Percentiles rank a stretch among this genome's conserved stretches.
Conservation (phyloP, 2,329 filamentous ascomycete genomes). For the Pyricularia sp. region DNA sequence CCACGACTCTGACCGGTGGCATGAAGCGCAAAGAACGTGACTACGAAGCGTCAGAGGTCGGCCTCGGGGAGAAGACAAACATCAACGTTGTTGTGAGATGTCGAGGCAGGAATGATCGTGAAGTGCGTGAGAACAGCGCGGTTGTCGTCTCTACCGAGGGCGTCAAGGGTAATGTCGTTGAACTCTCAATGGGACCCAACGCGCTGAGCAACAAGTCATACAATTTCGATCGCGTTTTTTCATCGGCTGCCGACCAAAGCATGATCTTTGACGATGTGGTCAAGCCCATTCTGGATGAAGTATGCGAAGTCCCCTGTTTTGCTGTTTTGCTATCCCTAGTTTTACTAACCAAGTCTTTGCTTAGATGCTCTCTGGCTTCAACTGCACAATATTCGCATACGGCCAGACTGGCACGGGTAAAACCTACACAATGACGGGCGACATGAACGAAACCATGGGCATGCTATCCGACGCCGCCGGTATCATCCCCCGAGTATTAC, state of each 20-base stretch:
- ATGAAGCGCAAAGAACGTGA: slow-evolving; percentile 83
- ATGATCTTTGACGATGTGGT: slow-evolving; percentile 97
- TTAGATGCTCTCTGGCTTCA: slow-evolving; percentile 87
- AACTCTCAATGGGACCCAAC: slow-evolving; percentile 86
- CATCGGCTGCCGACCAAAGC: slow-evolving; percentile 82
- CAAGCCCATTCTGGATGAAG: slow-evolving; percentile 84
- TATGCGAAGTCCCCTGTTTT: slow-evolving; percentile 27
- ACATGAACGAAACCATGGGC: slow-evolving; percentile 81
- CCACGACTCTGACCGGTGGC: slow-evolving; percentile 44
- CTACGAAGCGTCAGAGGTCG: slow-evolving; percentile 55
- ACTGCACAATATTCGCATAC: slow-evolving; percentile 98
- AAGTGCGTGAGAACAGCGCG: slow-evolving; percentile 88
- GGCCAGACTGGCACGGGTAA: slow-evolving; percentile 97
- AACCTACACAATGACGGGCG: slow-evolving; percentile 98
- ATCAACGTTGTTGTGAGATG: slow-evolving; percentile 97
- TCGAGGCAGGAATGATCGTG: slow-evolving; percentile 83
- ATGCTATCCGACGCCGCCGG: slow-evolving; percentile 85
- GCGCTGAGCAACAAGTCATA: slow-evolving; percentile 94
- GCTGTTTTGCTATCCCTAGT: background rate
- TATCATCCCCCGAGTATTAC: slow-evolving; percentile 86
- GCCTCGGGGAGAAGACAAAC: slow-evolving; percentile 73
- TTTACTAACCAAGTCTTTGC: background rate
- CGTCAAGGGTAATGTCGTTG: slow-evolving; percentile 75
- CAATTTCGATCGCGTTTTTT: slow-evolving; percentile 95
- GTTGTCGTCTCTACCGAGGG: slow-evolving; percentile 84